Base-by-base conservation (phyloP, 2,329 filamentous ascomycete genomes). In the Penicillium sp. region DNA sequence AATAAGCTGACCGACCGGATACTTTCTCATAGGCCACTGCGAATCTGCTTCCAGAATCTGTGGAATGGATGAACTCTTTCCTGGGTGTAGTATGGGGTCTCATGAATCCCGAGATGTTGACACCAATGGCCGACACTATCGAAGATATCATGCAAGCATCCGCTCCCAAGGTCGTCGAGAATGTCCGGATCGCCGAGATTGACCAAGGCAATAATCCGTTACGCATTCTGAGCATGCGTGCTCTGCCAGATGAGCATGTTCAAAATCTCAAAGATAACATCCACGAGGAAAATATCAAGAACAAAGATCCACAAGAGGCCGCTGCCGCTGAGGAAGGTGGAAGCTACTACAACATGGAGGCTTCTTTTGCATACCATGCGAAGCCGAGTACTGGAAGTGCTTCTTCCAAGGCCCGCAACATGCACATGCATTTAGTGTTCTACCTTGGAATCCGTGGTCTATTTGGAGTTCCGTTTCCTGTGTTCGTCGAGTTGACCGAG, bases 101-200 rank as follows among this genome's bases (percentile, higher is more conserved):
- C 4, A 88, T 97, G 65, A 96, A 98, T 71, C 94, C 95, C 0
- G 94, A 98, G 46, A 96, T 98, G 90, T 95, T 99, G 75, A 82
- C 87, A n/a, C 86, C 87, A 6, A 86, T 97, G 8, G 93, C 93
- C n/a, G 95, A 98, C 73, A 97, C 91, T 13, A 85, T 95, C 6
- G 91, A 95, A 78, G 94, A 98, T 74, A 91, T 98, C 67, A 98
- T 98, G 94, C 93, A 96, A 75, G 94, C 93, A 22, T 97, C 92
- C 0, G 90, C 97, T 0, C 95, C 95, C 0, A 88, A 90, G 1
- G 81, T 98, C 42, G 93, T 99, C 65, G 93, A 98, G 75, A 95
- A 97, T 67, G 93, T 99, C 49, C 90, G 94, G 67, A 92, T 98
- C 25, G 93, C 93, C 61, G 93, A 97, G 69, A 97, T 99, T 69